Evolutionary conservation across 805 yeast species (phyloP).

Genomic region (Candida namnaoensis): DNA sequence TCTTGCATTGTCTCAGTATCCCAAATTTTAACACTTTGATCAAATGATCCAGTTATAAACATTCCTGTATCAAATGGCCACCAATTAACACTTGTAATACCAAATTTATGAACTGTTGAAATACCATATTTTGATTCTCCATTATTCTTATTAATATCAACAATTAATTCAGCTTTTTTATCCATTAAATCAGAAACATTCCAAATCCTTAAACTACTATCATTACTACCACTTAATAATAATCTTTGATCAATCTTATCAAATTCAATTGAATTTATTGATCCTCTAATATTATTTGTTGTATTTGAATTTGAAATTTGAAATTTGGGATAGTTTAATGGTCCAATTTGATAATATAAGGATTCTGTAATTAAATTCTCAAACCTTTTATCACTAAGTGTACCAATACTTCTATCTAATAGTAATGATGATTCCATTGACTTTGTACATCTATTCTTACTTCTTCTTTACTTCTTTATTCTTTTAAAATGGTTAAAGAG

Average conservation of each 20-base stretch:
- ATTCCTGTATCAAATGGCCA: constrained; percentile 86
- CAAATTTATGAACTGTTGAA: constrained; percentile 47
- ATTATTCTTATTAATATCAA: constrained; percentile 15
- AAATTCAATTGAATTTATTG: constrained; percentile 53
- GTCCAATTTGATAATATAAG: constrained; percentile 11
- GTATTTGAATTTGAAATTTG: neutral
- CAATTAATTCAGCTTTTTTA: constrained; percentile 3
- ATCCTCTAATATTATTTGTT: constrained; percentile 4
- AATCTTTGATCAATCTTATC: constrained; percentile 38
- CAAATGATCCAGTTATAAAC: constrained; percentile 78
- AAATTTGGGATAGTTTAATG: constrained; percentile 13
- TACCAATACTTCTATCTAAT: constrained; percentile 7
- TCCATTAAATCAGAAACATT: constrained; percentile 24
- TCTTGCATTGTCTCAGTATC: constrained; percentile 60
- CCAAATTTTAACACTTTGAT: constrained; percentile 71
- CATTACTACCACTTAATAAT: constrained; percentile 67
- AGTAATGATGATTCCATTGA: constrained; percentile 1
- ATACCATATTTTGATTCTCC: neutral
- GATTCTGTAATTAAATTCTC: constrained; percentile 14
- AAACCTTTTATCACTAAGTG: constrained; percentile 2
- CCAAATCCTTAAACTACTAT: constrained; percentile 63
- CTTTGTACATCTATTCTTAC: too few species aligned
- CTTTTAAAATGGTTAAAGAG: too few species aligned
- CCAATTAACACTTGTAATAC: constrained; percentile 73
- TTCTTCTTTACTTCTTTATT: too few species aligned